Conservation (phyloP, 2,329 filamentous ascomycete genomes). For the Hyphodiscus sp. region DNA sequence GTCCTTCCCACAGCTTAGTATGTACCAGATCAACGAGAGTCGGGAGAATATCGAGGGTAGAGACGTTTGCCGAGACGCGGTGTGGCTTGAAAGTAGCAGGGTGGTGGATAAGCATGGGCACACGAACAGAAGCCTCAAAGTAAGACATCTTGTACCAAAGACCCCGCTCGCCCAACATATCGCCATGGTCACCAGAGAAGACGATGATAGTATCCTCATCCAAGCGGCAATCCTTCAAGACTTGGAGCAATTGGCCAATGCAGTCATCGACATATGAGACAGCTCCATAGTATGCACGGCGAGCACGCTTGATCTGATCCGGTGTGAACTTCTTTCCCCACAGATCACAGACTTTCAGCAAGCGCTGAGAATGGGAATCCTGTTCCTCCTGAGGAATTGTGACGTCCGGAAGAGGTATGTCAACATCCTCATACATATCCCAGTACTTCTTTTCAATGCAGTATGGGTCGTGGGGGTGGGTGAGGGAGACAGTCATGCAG, state of each 20-base stretch:
- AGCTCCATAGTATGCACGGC: slow-evolving; percentile 85
- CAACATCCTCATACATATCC: slow-evolving; percentile 84
- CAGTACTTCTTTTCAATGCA: slow-evolving; percentile 91
- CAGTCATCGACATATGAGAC: slow-evolving; percentile 93
- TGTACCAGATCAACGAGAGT: slow-evolving; percentile 81
- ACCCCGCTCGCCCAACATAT: slow-evolving; percentile 90
- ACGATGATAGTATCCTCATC: slow-evolving; percentile 84
- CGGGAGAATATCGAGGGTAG: slow-evolving; percentile 82
- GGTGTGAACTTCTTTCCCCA: slow-evolving; percentile 78
- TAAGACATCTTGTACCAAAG: slow-evolving; percentile 99
- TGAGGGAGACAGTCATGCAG: slow-evolving; percentile 83
- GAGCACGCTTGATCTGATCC: slow-evolving; percentile 78
- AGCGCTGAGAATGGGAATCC: slow-evolving; percentile 79
- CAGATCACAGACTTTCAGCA: slow-evolving; percentile 80
- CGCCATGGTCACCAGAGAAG: slow-evolving; percentile 89
- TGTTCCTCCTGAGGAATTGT: slow-evolving; percentile 73
- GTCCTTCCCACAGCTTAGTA: slow-evolving; percentile 56
- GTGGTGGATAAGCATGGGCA: slow-evolving; percentile 79
- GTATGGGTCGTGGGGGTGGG: slow-evolving; percentile 91
- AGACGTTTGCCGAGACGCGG: slow-evolving; percentile 77
- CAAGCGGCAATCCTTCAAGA: slow-evolving; percentile 71
- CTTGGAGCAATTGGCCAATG: slow-evolving; percentile 73
- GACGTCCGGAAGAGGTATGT: slow-evolving; percentile 77
- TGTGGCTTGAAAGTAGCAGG: slow-evolving; percentile 69
- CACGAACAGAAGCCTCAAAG: slow-evolving; percentile 85